Percentiles rank a stretch among this genome's conserved stretches.
These are phyloP conservation scores for Spinellus fusiger DNA, from an alignment of 192 early-diverging fungal species.

Conservation along the genomic window DNA sequence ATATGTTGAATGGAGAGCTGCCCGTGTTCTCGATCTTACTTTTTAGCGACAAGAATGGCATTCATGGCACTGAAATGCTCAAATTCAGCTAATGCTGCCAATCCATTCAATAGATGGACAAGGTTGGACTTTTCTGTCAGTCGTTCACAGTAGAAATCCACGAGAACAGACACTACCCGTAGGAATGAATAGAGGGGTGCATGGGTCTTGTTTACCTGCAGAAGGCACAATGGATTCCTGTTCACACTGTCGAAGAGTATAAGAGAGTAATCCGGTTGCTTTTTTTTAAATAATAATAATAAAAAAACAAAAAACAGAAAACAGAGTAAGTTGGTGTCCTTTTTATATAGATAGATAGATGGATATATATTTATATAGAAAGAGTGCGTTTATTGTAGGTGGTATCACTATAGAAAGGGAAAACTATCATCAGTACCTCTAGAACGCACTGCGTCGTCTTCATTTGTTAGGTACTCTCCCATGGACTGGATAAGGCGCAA, in stretches of 20 bases:
- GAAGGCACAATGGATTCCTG: slow-evolving; percentile 43
- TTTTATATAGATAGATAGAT: not conserved
- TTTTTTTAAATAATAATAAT: not conserved
- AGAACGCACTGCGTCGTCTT: slow-evolving; percentile 80
- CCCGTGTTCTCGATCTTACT: slow-evolving; percentile 23
- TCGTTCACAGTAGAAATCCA: slow-evolving; percentile 70
- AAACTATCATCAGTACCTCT: slow-evolving; percentile 57
- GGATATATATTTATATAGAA: not conserved
- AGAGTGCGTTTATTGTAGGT: not conserved
- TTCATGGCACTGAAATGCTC: slow-evolving; percentile 52
- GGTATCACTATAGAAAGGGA: not conserved
- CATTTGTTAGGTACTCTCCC: slow-evolving; percentile 68
- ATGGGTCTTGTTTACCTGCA: slow-evolving; percentile 35
- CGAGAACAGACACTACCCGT: slow-evolving; percentile 49
- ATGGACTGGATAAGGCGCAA: slow-evolving; percentile 76
- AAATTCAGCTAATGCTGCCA: slow-evolving; percentile 55
- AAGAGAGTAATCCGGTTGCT: slow-evolving; percentile 62
- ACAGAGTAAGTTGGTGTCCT: too few relatives aligned
- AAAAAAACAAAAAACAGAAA: slow-evolving; percentile 3
- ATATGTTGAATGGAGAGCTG: not conserved
- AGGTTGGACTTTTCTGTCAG: slow-evolving; percentile 70
- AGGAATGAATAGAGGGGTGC: not conserved
- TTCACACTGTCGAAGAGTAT: slow-evolving; percentile 46
- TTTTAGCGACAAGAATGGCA: slow-evolving; percentile 44
- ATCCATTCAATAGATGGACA: slow-evolving; percentile 54